phyloP scores from a whole-genome alignment of 148 eudicot genomes.

The Mesembryanthemum crystallinum region DNA sequence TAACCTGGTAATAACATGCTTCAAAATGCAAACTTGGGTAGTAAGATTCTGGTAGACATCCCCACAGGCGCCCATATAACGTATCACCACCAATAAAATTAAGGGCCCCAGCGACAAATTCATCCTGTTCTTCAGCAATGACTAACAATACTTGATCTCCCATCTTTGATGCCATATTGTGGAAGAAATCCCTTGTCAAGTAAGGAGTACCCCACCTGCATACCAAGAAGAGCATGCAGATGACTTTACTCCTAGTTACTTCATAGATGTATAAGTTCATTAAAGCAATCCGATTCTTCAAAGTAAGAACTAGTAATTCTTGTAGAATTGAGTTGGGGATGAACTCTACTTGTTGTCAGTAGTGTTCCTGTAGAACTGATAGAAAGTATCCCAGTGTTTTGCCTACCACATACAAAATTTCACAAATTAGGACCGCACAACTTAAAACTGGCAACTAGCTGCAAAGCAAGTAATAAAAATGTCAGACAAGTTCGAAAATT shows the following conservation, averaged over 20 bases:
- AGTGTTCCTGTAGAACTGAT: constrained; percentile 89
- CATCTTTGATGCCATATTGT: constrained; percentile 88
- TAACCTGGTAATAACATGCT: constrained; percentile 97
- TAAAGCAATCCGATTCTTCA: constrained; percentile 4
- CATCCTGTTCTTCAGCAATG: constrained; percentile 74
- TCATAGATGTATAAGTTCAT: neutral
- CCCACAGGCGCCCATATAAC: constrained; percentile 89
- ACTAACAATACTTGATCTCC: constrained; percentile 85
- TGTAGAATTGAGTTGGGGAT: constrained; percentile 15
- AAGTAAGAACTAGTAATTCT: constrained; percentile 7
- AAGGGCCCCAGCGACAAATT: constrained; percentile 90
- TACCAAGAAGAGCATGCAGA: constrained; percentile 8
- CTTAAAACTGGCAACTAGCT: neutral
- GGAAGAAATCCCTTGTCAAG: constrained; percentile 93
- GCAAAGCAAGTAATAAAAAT: constrained; percentile 1
- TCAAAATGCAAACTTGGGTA: constrained; percentile 95
- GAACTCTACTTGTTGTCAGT: constrained; percentile 83
- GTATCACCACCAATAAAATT: constrained; percentile 95
- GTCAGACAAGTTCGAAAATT: neutral
- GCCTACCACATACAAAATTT: constrained; percentile 52
- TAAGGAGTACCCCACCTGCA: constrained; percentile 96
- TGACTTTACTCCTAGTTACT: constrained; percentile 11
- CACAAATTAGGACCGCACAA: constrained; percentile 17
- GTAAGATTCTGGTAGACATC: constrained; percentile 72
- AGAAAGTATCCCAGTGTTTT: constrained; percentile 92